Conservation (phyloP, 2,329 filamentous ascomycete genomes). For the Emydomyces testavorans region DNA sequence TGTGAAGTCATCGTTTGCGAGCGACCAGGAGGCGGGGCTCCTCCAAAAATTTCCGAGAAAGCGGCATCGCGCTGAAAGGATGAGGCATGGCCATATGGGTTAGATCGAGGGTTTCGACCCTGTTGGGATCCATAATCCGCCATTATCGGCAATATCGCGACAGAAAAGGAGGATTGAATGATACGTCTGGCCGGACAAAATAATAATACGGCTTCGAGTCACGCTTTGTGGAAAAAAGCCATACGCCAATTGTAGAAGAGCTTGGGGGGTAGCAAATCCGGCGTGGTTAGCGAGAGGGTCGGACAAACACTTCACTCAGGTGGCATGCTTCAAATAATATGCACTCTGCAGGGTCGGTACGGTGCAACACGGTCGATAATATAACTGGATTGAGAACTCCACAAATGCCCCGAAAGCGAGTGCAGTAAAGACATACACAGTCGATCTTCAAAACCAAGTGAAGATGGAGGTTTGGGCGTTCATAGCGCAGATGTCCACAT, state of each 20-base stretch:
- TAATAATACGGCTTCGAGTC: not conserved
- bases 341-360: no score
- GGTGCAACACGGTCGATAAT: not conserved
- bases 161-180: not conserved
- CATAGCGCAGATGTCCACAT: conserved; percentile 7
- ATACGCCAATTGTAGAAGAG: not conserved
- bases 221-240: not conserved
- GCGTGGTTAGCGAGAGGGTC: not conserved
- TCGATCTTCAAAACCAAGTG: not conserved
- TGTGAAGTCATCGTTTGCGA: conserved; percentile 93
- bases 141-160: conserved; percentile 31
- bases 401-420: conserved; percentile 3
- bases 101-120: conserved; percentile 47
- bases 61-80: conserved; percentile 75
- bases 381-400: not conserved
- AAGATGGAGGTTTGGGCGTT: conserved; percentile 1
- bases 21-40: conserved; percentile 70
- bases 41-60: conserved; percentile 91
- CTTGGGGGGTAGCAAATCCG: not conserved
- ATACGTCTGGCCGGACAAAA: not conserved
- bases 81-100: conserved; percentile 43
- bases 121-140: conserved; percentile 54
- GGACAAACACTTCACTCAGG: conserved; percentile 4
- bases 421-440: not conserved
- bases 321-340: conserved; percentile 9